Percentiles rank a stretch among this genome's conserved stretches.
These are phyloP conservation scores for Cryptococcus hybrid DNA, from an alignment of 1,284 basidiomycete genomes.

Conservation along the genomic window DNA sequence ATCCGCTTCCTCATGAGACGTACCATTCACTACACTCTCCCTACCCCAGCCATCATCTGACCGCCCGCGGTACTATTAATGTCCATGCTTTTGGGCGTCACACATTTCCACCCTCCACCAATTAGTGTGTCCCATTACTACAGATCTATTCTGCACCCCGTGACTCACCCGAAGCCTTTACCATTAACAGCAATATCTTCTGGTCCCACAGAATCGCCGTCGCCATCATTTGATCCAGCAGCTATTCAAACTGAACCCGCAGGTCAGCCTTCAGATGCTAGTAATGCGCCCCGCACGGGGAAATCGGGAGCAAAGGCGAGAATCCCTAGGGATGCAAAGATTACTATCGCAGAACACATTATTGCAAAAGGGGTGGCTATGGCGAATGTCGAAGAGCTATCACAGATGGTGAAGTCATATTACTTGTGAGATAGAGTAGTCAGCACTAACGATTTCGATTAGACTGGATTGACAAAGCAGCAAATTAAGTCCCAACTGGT, in stretches of 20 bases:
- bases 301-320: constrained; percentile 15
- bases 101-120: background rate
- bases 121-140: background rate
- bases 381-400: constrained; percentile 20
- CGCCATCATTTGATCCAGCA: background rate
- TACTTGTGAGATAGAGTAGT: background rate
- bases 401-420: constrained; percentile 16
- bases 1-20: background rate
- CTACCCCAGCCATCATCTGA: background rate
- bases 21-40: background rate
- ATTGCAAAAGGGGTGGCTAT: constrained; percentile 18
- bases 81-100: background rate
- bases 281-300: constrained; percentile 4
- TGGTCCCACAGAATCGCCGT: background rate
- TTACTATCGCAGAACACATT: constrained; percentile 21
- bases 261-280: background rate
- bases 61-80: background rate
- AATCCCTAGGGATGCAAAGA: constrained; percentile 16
- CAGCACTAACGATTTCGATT: background rate
- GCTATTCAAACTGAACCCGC: background rate
- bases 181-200: too few species aligned
- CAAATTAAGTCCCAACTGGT: constrained; percentile 33
- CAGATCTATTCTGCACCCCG: too few species aligned
- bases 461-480: constrained; percentile 32
- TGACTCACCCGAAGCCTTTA: too few species aligned